A percentile compares a stretch with the other conserved stretches of the same genome.
Evolutionary conservation across 129 eudicot genomes (phyloP).

Genomic region (Flaveria brownii): DNA sequence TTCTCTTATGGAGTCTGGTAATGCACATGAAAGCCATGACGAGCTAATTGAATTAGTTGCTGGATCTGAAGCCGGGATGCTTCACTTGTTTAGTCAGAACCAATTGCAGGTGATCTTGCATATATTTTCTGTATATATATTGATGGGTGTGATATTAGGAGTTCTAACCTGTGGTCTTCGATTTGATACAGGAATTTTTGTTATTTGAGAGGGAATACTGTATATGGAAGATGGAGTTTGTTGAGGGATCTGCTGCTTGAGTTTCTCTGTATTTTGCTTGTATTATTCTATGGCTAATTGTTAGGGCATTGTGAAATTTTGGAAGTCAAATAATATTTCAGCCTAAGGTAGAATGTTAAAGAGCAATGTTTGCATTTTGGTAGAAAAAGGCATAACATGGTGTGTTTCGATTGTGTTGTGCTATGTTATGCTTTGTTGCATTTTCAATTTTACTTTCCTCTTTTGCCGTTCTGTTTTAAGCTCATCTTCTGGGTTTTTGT

Average conservation of each 20-base stretch:
- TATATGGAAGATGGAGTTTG: slow-evolving; percentile 66
- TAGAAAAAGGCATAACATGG: neutral
- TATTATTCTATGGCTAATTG: slow-evolving; percentile 14
- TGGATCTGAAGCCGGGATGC: slow-evolving; percentile 58
- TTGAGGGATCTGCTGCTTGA: slow-evolving; percentile 54
- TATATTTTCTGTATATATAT: no score
- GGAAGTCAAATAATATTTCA: neutral
- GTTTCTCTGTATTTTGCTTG: slow-evolving; percentile 26
- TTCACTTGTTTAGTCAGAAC: slow-evolving; percentile 72
- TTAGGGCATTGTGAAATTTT: neutral
- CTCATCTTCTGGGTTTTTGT: no score
- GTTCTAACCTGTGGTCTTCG: neutral
- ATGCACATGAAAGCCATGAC: slow-evolving; percentile 65
- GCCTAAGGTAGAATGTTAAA: neutral
- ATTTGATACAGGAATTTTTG: slow-evolving; percentile 61
- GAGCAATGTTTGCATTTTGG: neutral
- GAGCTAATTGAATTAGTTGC: slow-evolving; percentile 78
- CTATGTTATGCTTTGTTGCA: neutral
- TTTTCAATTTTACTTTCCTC: no score
- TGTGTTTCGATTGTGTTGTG: neutral
- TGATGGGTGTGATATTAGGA: neutral
- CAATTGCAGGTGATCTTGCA: slow-evolving; percentile 74
- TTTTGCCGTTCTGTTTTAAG: no score
- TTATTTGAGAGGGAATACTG: slow-evolving; percentile 83
- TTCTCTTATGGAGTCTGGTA: slow-evolving; percentile 72